Conservation (phyloP, 352 stramenopile species). For the Pythium folliculosum region DNA sequence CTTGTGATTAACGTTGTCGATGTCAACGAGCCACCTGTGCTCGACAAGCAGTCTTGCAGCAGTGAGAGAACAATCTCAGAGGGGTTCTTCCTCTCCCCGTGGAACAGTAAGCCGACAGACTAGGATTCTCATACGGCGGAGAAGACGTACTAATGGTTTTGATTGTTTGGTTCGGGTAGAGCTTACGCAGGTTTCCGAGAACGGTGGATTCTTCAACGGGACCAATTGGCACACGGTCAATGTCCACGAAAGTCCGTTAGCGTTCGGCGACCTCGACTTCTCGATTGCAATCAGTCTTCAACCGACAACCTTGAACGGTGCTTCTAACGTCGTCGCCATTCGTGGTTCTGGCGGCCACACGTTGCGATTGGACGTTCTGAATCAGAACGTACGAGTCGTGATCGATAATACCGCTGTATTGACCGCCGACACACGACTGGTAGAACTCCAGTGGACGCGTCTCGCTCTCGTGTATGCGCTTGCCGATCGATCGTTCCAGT, state of each 20-base stretch:
- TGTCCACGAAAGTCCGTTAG: conserved; percentile 15
- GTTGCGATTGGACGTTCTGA: background rate
- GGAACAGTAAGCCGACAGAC: conserved; percentile 6
- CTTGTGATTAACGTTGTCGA: conserved; percentile 41
- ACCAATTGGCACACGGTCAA: background rate
- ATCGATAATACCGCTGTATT: conserved; percentile 8
- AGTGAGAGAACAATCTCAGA: conserved; percentile 13
- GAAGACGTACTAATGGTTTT: too few species aligned
- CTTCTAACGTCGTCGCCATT: background rate
- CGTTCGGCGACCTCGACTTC: conserved; percentile 55
- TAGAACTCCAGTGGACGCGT: conserved; percentile 14
- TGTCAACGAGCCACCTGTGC: conserved; percentile 43
- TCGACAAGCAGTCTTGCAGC: conserved; percentile 15
- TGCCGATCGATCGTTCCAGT: conserved; percentile 1
- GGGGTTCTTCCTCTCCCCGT: conserved; percentile 10
- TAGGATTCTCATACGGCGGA: too few species aligned
- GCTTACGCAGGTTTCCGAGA: background rate
- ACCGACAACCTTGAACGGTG: background rate
- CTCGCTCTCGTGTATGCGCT: conserved; percentile 25
- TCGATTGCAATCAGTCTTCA: conserved; percentile 37
- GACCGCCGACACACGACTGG: background rate
- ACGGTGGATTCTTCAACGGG: conserved; percentile 25
- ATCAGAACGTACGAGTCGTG: background rate
- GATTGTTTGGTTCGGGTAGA: conserved; percentile 1
- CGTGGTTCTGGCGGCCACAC: background rate